phyloP scores from a whole-genome alignment of 768 basidiomycete species.

The Chalciporus piperatus region DNA sequence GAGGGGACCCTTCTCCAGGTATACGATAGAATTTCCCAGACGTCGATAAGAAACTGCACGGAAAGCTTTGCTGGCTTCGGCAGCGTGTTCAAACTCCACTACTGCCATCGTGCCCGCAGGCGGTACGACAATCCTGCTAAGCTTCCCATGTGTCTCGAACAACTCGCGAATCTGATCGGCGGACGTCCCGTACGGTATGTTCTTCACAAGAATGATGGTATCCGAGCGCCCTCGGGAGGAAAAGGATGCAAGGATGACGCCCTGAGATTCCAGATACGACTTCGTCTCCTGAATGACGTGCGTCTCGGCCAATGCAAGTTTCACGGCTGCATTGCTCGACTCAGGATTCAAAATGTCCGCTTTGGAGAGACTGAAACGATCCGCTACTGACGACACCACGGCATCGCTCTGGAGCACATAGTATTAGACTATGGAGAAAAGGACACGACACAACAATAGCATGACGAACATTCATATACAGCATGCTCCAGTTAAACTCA shows the following conservation, averaged over 20 bases:
- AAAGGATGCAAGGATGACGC: slow-evolving; percentile 62
- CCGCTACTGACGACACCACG: slow-evolving; percentile 85
- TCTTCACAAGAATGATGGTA: slow-evolving; percentile 89
- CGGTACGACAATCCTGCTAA: slow-evolving; percentile 75
- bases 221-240: slow-evolving; percentile 57
- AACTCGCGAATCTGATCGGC: slow-evolving; percentile 71
- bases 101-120: slow-evolving; percentile 93
- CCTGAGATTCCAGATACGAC: slow-evolving; percentile 77
- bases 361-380: slow-evolving; percentile 84
- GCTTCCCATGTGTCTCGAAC: slow-evolving; percentile 71
- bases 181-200: slow-evolving; percentile 90
- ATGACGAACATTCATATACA: slow-evolving; percentile 94
- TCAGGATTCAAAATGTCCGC: slow-evolving; percentile 86
- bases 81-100: slow-evolving; percentile 75
- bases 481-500: slow-evolving; percentile 89
- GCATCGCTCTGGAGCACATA: slow-evolving; percentile 74
- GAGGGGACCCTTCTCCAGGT: slow-evolving; percentile 88
- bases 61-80: slow-evolving; percentile 75
- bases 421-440: slow-evolving; percentile 20
- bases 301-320: slow-evolving; percentile 94
- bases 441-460: slow-evolving; percentile 15
- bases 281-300: slow-evolving; percentile 96
- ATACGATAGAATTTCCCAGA: slow-evolving; percentile 85
- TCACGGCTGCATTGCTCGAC: slow-evolving; percentile 80
- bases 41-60: slow-evolving; percentile 82